phyloP scores from a whole-genome alignment of 116 monocot genomes.

The Trichopus zeylanicus region DNA sequence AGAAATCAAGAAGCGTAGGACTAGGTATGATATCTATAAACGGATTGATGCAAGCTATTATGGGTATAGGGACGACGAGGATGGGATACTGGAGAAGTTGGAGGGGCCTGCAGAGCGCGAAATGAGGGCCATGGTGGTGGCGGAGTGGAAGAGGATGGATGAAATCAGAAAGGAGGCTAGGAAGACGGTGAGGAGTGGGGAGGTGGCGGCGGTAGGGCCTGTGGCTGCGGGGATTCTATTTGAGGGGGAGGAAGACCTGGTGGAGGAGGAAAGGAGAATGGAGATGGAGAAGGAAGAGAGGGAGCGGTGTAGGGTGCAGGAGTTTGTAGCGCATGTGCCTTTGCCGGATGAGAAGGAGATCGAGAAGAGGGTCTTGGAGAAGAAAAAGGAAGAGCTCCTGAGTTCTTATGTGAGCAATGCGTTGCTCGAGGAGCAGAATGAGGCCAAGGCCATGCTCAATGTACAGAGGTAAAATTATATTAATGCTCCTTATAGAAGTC shows the following conservation, averaged over 20 bases:
- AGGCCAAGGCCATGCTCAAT: constrained; percentile 89
- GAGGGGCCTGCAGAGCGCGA: constrained; percentile 63
- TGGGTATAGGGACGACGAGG: constrained; percentile 91
- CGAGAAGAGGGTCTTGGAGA: constrained; percentile 87
- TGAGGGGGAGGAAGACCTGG: constrained; percentile 85
- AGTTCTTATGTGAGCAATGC: constrained; percentile 68
- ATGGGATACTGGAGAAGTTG: constrained; percentile 81
- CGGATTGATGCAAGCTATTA: constrained; percentile 91
- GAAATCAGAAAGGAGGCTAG: constrained; percentile 59
- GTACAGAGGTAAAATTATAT: constrained; percentile 61
- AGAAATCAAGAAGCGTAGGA: constrained; percentile 63
- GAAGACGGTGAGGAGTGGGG: constrained; percentile 76
- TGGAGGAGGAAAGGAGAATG: constrained; percentile 68
- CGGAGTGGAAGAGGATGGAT: constrained; percentile 64
- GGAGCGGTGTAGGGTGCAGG: constrained; percentile 42
- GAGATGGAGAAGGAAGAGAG: constrained; percentile 41
- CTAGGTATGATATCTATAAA: constrained; percentile 88
- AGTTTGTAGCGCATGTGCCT: constrained; percentile 88
- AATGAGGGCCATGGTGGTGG: constrained; percentile 39
- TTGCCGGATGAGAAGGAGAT: constrained; percentile 90
- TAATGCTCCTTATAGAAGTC: no score
- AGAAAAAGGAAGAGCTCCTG: constrained; percentile 87
- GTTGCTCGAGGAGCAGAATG: constrained; percentile 65
- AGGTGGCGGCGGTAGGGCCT: constrained; percentile 43
- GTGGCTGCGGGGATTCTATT: constrained; percentile 53